Conservation (phyloP, 805 yeast genomes). For the Dipodascopsis uninucleata region DNA sequence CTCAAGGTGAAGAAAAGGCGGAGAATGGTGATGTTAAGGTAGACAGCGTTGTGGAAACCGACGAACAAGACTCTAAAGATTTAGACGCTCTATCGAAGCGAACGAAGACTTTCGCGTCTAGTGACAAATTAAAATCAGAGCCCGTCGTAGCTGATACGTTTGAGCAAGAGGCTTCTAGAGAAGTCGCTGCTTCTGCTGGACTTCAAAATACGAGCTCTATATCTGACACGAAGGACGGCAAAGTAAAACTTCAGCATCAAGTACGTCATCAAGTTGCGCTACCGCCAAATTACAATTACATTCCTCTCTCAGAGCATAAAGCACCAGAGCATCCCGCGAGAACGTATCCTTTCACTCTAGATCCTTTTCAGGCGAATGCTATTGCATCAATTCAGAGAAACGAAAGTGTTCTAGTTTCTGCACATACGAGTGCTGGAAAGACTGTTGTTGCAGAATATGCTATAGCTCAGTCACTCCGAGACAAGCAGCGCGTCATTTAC, state of each 20-base stretch:
- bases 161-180: slow-evolving; percentile 85
- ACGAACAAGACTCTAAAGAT: slow-evolving; percentile 7
- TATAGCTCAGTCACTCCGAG: slow-evolving; percentile 88
- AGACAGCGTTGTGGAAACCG: too few species aligned
- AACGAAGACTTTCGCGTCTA: neutral
- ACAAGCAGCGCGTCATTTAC: slow-evolving; percentile 89
- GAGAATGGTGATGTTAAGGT: too few species aligned
- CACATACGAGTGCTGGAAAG: slow-evolving; percentile 96
- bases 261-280: slow-evolving; percentile 97
- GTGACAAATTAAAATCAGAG: slow-evolving; percentile 5
- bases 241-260: slow-evolving; percentile 78
- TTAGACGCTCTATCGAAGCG: slow-evolving; percentile 1
- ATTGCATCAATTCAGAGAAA: slow-evolving; percentile 92
- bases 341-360: slow-evolving; percentile 85
- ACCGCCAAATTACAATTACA: slow-evolving; percentile 85
- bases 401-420: slow-evolving; percentile 93
- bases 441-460: slow-evolving; percentile 97
- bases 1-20: slow-evolving; percentile 9
- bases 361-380: slow-evolving; percentile 97
- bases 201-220: slow-evolving; percentile 45
- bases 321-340: slow-evolving; percentile 72
- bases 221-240: slow-evolving; percentile 43
- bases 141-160: slow-evolving; percentile 83
- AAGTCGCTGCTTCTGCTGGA: slow-evolving; percentile 79
- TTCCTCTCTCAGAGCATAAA: slow-evolving; percentile 84